phyloP scores from a whole-genome alignment of 192 early-diverging fungal genomes.

The Backusella luteola region DNA sequence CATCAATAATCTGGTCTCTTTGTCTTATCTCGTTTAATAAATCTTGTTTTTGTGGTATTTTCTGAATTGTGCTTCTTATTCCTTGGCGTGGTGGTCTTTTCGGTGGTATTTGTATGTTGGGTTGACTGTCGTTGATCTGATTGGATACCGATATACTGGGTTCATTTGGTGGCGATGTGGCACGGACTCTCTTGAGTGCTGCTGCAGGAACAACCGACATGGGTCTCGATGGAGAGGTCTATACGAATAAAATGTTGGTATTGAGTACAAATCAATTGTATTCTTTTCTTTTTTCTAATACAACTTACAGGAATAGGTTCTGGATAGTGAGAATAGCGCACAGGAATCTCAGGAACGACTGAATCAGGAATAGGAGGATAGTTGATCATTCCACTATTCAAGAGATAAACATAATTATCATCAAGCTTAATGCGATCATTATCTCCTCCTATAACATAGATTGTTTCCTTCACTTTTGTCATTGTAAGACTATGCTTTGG shows the following conservation, averaged over 20 bases:
- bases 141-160: neutral
- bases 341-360: neutral
- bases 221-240: constrained; percentile 8
- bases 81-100: neutral
- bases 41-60: neutral
- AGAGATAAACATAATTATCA: constrained; percentile 23
- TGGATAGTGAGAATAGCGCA: neutral
- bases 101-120: neutral
- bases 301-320: neutral
- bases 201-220: constrained; percentile 25
- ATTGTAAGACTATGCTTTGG: constrained; percentile 42
- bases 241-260: neutral
- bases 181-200: constrained; percentile 10
- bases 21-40: constrained; percentile 25
- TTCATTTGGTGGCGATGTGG: constrained; percentile 20
- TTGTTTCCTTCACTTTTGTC: constrained; percentile 41
- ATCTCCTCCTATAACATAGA: constrained; percentile 55
- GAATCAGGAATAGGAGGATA: constrained; percentile 30
- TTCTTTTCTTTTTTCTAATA: neutral
- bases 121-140: neutral
- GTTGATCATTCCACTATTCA: constrained; percentile 51
- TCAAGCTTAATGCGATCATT: constrained; percentile 23
- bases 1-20: constrained; percentile 23
- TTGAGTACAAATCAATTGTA: neutral
- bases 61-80: neutral